Evolutionary conservation across 345 rosid genomes (phyloP), one percentile per base, ranked within the genome.

Genomic region (Eucalyptus marginata): DNA sequence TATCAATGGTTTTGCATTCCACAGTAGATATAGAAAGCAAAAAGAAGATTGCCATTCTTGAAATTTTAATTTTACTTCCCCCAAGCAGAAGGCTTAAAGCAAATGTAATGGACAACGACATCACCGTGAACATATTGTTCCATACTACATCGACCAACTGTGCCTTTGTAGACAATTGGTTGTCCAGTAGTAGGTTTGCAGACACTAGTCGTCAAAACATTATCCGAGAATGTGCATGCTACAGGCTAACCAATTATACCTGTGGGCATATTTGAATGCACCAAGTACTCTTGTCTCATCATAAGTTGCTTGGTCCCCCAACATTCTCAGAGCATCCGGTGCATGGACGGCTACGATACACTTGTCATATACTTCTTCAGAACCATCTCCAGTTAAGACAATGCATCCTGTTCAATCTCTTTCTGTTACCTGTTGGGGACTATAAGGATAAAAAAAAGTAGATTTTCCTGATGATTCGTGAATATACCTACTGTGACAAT

Each of bases 261-360:
- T 94, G 88, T 95, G 93, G 68, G 94, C 95, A 44, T 97, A 97
- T 89, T 92, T 97, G 89, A 96, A 96, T 90, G 98, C 99, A 49
- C 99, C 99, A 86, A 97, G 96, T 47, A 97, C 87, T 90, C 97
- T 94, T 43, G 36, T 71, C 93, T 95, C 99, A 51, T 97, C 96
- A 51, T 87, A 97, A 31, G 98, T 96, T 56, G 94, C 97, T 92
- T 93, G 91, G 24, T 90, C 88, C 12, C 98, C 97, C 88, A 97
- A 92, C 79, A 97, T 59, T 87, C 88, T 88, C 87, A 97, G 87
- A 81, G 97, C 95, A 92, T 97, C 98, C 5, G 99, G 98, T 56
- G 96, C 98, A 92, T 96, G 98, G 90, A 91, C 88, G 79, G 95
- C 96, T 81, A 96, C 44, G 66, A 96, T 93, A 87, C 98, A 95